These are phyloP conservation scores for Panaeolus papilionaceus DNA, from an alignment of 768 basidiomycete species.

Conservation along the genomic window DNA sequence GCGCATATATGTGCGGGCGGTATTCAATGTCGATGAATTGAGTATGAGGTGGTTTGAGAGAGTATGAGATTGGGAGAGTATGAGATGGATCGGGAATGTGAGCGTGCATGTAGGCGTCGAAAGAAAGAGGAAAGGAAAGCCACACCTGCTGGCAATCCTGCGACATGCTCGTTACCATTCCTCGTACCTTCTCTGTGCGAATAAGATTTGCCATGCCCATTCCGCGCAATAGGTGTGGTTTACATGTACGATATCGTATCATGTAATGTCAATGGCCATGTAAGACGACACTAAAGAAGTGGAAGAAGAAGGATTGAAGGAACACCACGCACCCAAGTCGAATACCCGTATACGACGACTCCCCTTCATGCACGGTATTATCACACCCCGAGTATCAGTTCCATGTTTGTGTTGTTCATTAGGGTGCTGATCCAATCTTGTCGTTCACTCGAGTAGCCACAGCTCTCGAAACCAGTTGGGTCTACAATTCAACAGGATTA, in stretches of 20 bases:
- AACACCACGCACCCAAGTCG: slow-evolving; percentile 64
- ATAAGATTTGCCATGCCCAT: slow-evolving; percentile 81
- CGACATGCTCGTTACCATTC: slow-evolving; percentile 82
- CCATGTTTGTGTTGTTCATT: slow-evolving; percentile 74
- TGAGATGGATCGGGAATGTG: neutral
- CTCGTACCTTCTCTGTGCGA: slow-evolving; percentile 80
- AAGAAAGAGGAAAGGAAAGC: too few relatives aligned
- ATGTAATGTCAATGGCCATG: too few relatives aligned
- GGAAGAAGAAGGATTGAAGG: too few relatives aligned
- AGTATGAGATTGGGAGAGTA: neutral
- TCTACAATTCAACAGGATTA: too few relatives aligned
- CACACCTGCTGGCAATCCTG: slow-evolving; percentile 73
- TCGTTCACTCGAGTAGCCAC: too few relatives aligned
- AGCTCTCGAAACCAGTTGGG: too few relatives aligned
- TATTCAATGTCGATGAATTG: too few relatives aligned
- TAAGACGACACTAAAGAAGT: too few relatives aligned
- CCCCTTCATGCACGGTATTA: slow-evolving; percentile 61
- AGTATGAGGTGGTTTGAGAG: too few relatives aligned
- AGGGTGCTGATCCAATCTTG: slow-evolving; percentile 59
- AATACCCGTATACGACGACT: slow-evolving; percentile 76
- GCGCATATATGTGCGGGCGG: too few relatives aligned
- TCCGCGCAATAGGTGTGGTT: slow-evolving; percentile 81
- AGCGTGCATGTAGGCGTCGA: too few relatives aligned
- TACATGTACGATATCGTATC: neutral
- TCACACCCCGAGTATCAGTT: slow-evolving; percentile 82